Conservation (phyloP, 805 yeast genomes). For the Saturnispora gosingensis region DNA sequence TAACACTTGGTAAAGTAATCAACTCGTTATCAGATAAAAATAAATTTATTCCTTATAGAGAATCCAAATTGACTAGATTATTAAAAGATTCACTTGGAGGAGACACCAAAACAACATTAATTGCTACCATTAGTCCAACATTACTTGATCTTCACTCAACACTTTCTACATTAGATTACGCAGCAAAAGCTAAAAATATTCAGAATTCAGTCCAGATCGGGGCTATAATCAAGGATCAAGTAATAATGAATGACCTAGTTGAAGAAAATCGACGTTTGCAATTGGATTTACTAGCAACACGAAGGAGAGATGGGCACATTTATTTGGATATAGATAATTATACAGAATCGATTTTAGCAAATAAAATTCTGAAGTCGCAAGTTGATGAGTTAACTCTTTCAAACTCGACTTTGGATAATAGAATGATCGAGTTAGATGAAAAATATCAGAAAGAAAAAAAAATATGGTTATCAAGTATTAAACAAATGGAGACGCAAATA, state of each 20-base stretch:
- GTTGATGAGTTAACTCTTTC: slow-evolving; percentile 37
- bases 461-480: slow-evolving; percentile 19
- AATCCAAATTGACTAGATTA: slow-evolving; percentile 66
- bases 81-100: slow-evolving; percentile 79
- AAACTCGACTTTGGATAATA: slow-evolving; percentile 29
- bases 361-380: slow-evolving; percentile 42
- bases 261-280: slow-evolving; percentile 37
- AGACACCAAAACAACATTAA: slow-evolving; percentile 76
- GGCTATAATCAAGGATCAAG: slow-evolving; percentile 33
- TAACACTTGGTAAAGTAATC: slow-evolving; percentile 85
- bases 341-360: slow-evolving; percentile 38
- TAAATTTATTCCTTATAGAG: slow-evolving; percentile 68
- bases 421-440: slow-evolving; percentile 9
- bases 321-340: slow-evolving; percentile 54
- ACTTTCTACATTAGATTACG: slow-evolving; percentile 44
- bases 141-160: slow-evolving; percentile 40
- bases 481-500: slow-evolving; percentile 9
- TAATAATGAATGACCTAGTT: slow-evolving; percentile 36
- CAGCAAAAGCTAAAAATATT: slow-evolving; percentile 47
- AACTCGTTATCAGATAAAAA: slow-evolving; percentile 58
- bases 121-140: slow-evolving; percentile 77
- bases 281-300: slow-evolving; percentile 51
- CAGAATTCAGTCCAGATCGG: slow-evolving; percentile 44
- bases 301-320: slow-evolving; percentile 51
- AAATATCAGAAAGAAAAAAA: slow-evolving; percentile 11